Evolutionary conservation across 2,329 filamentous ascomycete species (phyloP).

Genomic region (Diaporthe caulivora): DNA sequence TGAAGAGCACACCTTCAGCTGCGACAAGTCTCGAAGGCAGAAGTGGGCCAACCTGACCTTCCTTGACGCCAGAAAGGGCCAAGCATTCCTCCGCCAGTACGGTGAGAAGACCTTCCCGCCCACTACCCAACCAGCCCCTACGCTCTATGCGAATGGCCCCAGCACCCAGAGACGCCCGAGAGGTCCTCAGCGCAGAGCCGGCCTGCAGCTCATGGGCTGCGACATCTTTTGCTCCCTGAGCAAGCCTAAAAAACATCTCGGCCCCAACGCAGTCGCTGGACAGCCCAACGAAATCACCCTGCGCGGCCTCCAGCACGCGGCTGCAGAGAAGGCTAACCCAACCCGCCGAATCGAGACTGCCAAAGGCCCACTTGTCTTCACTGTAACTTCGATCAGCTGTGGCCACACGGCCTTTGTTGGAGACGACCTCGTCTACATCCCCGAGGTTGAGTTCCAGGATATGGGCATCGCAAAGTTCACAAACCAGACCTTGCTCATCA

Average conservation of each 20-base stretch:
- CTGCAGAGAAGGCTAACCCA: slow-evolving; percentile 37
- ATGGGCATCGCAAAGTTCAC: slow-evolving; percentile 56
- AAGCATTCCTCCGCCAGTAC: slow-evolving; percentile 56
- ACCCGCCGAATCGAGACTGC: slow-evolving; percentile 24
- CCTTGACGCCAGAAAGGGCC: slow-evolving; percentile 53
- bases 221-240: slow-evolving; percentile 47
- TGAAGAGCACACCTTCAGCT: slow-evolving; percentile 51
- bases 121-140: background rate
- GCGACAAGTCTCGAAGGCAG: slow-evolving; percentile 55
- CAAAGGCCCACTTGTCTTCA: slow-evolving; percentile 34
- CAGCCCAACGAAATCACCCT: slow-evolving; percentile 41
- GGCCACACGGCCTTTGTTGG: slow-evolving; percentile 61
- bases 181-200: slow-evolving; percentile 40
- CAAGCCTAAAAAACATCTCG: slow-evolving; percentile 32
- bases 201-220: slow-evolving; percentile 47
- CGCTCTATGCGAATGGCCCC: background rate
- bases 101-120: slow-evolving; percentile 36
- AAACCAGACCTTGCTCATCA: slow-evolving; percentile 56
- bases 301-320: slow-evolving; percentile 40
- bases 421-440: slow-evolving; percentile 55
- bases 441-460: slow-evolving; percentile 54
- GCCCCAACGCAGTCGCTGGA: background rate
- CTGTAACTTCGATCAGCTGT: slow-evolving; percentile 45
- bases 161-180: background rate
- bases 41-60: slow-evolving; percentile 58